Conservation (phyloP, 2,329 filamentous ascomycete genomes). For the Ascochyta clinopodiicola region DNA sequence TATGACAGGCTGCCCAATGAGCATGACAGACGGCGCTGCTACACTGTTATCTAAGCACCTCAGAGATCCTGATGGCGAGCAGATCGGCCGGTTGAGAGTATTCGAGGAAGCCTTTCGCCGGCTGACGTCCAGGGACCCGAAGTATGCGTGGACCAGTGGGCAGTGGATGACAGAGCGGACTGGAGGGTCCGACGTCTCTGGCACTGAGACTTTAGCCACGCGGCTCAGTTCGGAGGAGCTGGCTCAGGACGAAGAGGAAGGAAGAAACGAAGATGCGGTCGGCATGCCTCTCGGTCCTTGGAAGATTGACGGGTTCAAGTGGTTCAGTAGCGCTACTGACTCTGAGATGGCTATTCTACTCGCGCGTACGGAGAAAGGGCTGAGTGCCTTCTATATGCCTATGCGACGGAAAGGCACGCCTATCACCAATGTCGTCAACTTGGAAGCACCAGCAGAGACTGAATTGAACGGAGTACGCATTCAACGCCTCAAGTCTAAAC, state of each 20-base stretch:
- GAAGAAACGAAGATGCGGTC: constrained; percentile 35
- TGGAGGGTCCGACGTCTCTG: constrained; percentile 72
- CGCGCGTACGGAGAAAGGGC: constrained; percentile 61
- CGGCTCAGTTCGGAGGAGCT: constrained; percentile 30
- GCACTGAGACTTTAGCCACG: constrained; percentile 68
- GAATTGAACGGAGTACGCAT: constrained; percentile 72
- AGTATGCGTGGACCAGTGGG: constrained; percentile 70
- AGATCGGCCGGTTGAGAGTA: constrained; percentile 48
- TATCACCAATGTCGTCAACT: constrained; percentile 8
- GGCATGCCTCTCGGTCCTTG: constrained; percentile 61
- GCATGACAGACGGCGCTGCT: constrained; percentile 69
- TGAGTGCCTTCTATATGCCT: constrained; percentile 71
- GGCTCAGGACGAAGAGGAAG: constrained; percentile 30
- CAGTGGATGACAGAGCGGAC: constrained; percentile 80
- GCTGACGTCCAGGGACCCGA: constrained; percentile 60
- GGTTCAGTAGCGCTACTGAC: constrained; percentile 73
- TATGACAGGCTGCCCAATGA: constrained; percentile 69
- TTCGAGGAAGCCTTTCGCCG: constrained; percentile 61
- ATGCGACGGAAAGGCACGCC: constrained; percentile 54
- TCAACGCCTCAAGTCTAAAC: constrained; percentile 73
- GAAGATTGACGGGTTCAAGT: constrained; percentile 72
- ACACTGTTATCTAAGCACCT: constrained; percentile 31
- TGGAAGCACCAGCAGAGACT: constrained; percentile 30
- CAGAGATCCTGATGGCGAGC: constrained; percentile 31
- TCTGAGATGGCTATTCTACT: constrained; percentile 69